A percentile compares a stretch with the other conserved stretches of the same genome.
Evolutionary conservation across 2,329 filamentous ascomycete genomes (phyloP).

Genomic region (Ceratocystis cubensis): DNA sequence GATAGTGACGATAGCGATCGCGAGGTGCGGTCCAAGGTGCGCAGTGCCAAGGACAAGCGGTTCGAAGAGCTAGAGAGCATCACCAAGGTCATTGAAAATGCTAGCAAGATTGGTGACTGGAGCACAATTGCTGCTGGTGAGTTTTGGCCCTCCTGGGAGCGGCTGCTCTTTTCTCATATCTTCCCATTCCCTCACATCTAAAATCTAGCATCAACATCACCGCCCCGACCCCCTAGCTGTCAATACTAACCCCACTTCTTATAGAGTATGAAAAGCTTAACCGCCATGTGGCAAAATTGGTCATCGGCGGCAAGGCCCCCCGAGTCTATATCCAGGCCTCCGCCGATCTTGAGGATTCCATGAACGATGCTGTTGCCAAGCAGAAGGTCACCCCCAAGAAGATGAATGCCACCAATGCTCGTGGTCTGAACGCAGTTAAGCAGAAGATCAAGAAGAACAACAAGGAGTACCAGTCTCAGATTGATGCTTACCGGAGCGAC

Average conservation of each 20-base stretch:
- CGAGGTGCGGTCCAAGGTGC: slow-evolving; percentile 73
- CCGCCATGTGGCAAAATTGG: slow-evolving; percentile 68
- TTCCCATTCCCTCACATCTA: not conserved
- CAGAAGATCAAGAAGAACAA: slow-evolving; percentile 98
- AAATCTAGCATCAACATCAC: slow-evolving; percentile 1
- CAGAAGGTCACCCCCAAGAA: slow-evolving; percentile 95
- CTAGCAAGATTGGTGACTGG: slow-evolving; percentile 96
- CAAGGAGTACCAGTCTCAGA: slow-evolving; percentile 80
- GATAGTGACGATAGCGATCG: slow-evolving; percentile 81
- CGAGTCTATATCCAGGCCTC: slow-evolving; percentile 89
- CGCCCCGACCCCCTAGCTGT: too few species aligned
- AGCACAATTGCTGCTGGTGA: slow-evolving; percentile 76
- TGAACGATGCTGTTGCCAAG: slow-evolving; percentile 89
- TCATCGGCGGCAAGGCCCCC: slow-evolving; percentile 63
- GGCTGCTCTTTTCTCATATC: not conserved
- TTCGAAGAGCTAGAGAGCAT: slow-evolving; percentile 84
- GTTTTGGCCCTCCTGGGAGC: slow-evolving; percentile 26
- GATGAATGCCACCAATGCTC: slow-evolving; percentile 93
- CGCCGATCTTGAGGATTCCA: slow-evolving; percentile 83
- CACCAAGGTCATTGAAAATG: slow-evolving; percentile 88
- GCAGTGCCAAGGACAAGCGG: slow-evolving; percentile 97
- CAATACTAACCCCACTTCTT: too few species aligned
- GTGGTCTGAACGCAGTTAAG: slow-evolving; percentile 91
- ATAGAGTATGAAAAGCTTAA: slow-evolving; percentile 91
- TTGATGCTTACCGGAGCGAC: slow-evolving; percentile 75